Evolutionary conservation across 2,329 filamentous ascomycete species (phyloP).

Genomic region (Verticillium albo-atrum): DNA sequence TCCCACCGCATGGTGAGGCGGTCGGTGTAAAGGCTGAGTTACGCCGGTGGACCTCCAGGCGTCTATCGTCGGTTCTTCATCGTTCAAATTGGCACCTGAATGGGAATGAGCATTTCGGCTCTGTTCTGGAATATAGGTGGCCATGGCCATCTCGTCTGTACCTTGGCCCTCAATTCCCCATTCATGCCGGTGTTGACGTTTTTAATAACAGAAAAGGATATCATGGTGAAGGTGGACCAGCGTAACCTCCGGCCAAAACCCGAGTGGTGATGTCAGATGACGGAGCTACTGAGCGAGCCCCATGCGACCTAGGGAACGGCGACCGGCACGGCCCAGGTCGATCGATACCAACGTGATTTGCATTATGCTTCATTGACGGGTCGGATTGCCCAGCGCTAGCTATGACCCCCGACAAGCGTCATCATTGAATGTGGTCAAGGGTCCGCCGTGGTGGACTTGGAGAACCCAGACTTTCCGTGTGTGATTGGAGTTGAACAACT

Average conservation of each 20-base stretch:
- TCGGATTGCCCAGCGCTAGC: background rate
- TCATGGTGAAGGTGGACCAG: background rate
- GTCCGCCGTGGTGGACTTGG: background rate
- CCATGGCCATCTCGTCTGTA: background rate
- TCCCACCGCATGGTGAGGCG: constrained; percentile 30
- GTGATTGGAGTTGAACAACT: too few species aligned
- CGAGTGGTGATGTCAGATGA: background rate
- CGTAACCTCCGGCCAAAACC: background rate
- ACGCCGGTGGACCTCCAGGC: background rate
- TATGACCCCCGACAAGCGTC: background rate
- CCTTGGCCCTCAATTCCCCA: background rate
- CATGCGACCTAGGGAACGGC: background rate
- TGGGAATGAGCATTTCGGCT: background rate
- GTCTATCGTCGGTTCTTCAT: background rate
- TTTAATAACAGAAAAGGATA: background rate
- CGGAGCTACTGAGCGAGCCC: background rate
- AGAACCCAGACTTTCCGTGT: background rate
- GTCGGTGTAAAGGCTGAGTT: background rate
- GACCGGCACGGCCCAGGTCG: background rate
- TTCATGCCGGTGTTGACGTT: background rate
- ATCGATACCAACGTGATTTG: background rate
- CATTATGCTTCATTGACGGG: background rate
- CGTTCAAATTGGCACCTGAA: background rate
- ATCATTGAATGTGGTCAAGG: background rate
- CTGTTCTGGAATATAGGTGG: background rate